Evolutionary conservation across 108 stramenopile species (phyloP), one percentile per base, ranked within the genome.

Genomic region (Cyclotella cryptica): DNA sequence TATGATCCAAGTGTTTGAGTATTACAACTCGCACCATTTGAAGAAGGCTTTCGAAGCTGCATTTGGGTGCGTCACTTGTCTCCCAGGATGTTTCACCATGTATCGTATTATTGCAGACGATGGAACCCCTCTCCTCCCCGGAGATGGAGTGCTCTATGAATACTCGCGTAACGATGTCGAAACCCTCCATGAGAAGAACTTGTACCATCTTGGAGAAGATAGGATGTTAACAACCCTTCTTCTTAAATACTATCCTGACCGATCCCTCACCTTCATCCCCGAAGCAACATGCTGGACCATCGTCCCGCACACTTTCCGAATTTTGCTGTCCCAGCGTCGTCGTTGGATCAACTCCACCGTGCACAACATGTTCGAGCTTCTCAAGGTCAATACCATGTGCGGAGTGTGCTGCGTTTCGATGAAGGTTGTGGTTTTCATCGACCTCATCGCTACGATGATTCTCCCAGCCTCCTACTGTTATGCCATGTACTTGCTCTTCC

Each of bases 321-420:
- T 88, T 47, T 47, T 88, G 53, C 42, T 88, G 42, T 81, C 79
- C 44, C 87, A 88, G 66, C 85, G 87, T 30, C 82, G 87, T 69
- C 87, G 87, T 70, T 88, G 87, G 87, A 86, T 86, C 51, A 88
- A 88, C 71, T 86, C 85, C 7, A 86, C 87, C 28, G 76, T 86
- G 26, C 87, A 88, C 79, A 88, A 88, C 51, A 88, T 88, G 87
- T 86, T 80, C 27, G 87, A 88, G 80, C 76, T 88, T 0, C 68
- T 88, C 41, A 76, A 72, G 46, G 87, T 88, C 54, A 81, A 88
- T 51, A 88, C 87, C 54, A 88, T 88, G 87, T 88, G 88, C 55
- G 88, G 88, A 65, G 77, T 88, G 27, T 86, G 83, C 67, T 86
- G 83, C 67, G 59, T 86, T n/a, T 88, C 88, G 21, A 88, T 88